Evolutionary conservation across 176 grass and related monocot species (phyloP), one percentile per base, ranked within the genome.

Genomic region (Aegilops sharonensis): DNA sequence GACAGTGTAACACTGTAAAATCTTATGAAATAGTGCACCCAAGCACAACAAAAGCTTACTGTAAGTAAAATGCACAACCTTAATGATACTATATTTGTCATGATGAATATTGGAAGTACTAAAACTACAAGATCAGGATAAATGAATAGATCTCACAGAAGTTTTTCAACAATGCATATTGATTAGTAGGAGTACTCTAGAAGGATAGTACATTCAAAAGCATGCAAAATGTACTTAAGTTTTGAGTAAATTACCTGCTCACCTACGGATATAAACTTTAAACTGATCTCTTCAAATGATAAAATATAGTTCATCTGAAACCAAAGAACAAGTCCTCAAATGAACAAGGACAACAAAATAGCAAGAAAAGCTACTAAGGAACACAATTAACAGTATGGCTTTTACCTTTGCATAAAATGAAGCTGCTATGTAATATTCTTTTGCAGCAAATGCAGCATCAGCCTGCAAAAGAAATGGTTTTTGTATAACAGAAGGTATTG

Each of bases 201-300:
- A 84, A 72, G 48, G 32, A 73, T 30, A 68, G 27, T 23, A 80
- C 47, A 84, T 81, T 29, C 60, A 85, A 14, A 85, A 80, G 84
- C 42, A 20, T 68, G 47, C 12, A 63, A 86, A 80, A 45, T 86
- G 71, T 30, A 59, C 31, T 50, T 13, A 79, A 89, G 75, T 88
- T 83, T 54, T 42, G 25, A 87, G 24, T 59, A 77, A 87, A 80
- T 86, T 95, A 98, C 96, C 91, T 95, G 94, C 88, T 95, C 96
- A 80, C 88, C 88, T 60, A 86, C 74, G 62, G 90, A 87, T 86
- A 98, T 95, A 91, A 98, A 95, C 86, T 95, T 95, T 69, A 98
- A 86, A 87, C 90, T 95, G 88, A 98, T 95, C 87, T 95, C 93
- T 79, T 98, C 96, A 89, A 98, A 98, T 20, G 94, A 98, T 76